phyloP scores from a whole-genome alignment of 2,329 filamentous ascomycete genomes.

The Cladosporium sp. region DNA sequence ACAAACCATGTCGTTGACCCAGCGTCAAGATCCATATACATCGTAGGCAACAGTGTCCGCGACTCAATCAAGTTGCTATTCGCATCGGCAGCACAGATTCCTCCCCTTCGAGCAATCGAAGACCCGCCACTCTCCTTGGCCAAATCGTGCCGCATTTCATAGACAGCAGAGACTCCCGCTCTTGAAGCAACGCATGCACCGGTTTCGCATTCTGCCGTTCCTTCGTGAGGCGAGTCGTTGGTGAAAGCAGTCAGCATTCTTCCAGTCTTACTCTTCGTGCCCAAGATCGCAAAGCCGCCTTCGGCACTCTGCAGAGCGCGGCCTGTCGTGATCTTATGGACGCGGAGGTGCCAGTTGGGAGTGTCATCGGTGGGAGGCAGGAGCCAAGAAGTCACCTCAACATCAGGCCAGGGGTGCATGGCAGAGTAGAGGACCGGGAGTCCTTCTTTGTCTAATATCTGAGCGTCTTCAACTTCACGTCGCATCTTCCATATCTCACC shows the following conservation, averaged over 20 bases:
- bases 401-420: constrained; percentile 69
- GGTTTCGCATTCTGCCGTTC: constrained; percentile 33
- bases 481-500: constrained; percentile 77
- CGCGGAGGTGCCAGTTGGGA: constrained; percentile 67
- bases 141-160: constrained; percentile 34
- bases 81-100: constrained; percentile 69
- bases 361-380: constrained; percentile 56
- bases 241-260: constrained; percentile 46
- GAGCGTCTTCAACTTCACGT: constrained; percentile 61
- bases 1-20: constrained; percentile 63
- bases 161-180: constrained; percentile 50
- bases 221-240: constrained; percentile 37
- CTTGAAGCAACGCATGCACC: constrained; percentile 43
- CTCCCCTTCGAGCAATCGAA: constrained; percentile 48
- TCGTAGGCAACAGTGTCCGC: constrained; percentile 65
- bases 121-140: neutral
- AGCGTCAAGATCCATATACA: constrained; percentile 58
- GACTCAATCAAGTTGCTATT: constrained; percentile 74
- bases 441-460: constrained; percentile 54
- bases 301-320: constrained; percentile 67
- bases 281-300: constrained; percentile 66
- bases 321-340: constrained; percentile 57
- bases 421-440: constrained; percentile 60
- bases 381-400: constrained; percentile 61
- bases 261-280: constrained; percentile 58